Conservation (phyloP, 2,329 filamentous ascomycete genomes). For the Aspergillus sp. region DNA sequence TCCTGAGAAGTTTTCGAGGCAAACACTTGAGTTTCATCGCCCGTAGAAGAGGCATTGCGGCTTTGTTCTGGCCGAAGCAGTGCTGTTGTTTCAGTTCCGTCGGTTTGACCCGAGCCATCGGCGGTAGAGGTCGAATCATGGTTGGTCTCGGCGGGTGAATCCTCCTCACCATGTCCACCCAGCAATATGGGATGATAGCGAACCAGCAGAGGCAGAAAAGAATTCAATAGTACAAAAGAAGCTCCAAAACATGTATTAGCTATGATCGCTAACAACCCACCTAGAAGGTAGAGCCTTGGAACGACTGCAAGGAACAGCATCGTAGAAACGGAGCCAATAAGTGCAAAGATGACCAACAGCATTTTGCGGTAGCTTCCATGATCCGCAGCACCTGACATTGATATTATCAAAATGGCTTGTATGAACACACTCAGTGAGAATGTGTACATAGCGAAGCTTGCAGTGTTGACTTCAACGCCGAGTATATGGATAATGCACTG, state of each 20-base stretch:
- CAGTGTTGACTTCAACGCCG: constrained; percentile 87
- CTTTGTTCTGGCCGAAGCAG: constrained; percentile 25
- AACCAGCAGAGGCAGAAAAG: constrained; percentile 88
- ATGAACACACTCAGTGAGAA: constrained; percentile 90
- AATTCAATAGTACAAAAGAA: constrained; percentile 93
- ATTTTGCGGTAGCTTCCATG: constrained; percentile 91
- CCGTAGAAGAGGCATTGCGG: constrained; percentile 7
- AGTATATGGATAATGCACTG: constrained; percentile 84
- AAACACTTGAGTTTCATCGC: constrained; percentile 6
- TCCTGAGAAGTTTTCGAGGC: constrained; percentile 57
- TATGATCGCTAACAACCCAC: constrained; percentile 80
- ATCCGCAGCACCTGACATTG: constrained; percentile 93
- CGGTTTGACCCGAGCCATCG: not conserved
- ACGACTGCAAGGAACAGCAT: constrained; percentile 85
- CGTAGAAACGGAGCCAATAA: constrained; percentile 75
- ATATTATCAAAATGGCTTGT: constrained; percentile 88
- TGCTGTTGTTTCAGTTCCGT: constrained; percentile 28
- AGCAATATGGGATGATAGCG: constrained; percentile 71
- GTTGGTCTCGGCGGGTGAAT: not conserved
- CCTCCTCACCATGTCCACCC: constrained; percentile 23
- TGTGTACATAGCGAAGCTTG: constrained; percentile 97
- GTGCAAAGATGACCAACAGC: constrained; percentile 81
- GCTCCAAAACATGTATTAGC: constrained; percentile 94
- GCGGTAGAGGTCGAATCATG: constrained; percentile 15
- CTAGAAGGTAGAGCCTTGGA: constrained; percentile 75